Base-by-base conservation (phyloP, 2,329 filamentous ascomycete species). In the Arthrobotrys sinensis region DNA sequence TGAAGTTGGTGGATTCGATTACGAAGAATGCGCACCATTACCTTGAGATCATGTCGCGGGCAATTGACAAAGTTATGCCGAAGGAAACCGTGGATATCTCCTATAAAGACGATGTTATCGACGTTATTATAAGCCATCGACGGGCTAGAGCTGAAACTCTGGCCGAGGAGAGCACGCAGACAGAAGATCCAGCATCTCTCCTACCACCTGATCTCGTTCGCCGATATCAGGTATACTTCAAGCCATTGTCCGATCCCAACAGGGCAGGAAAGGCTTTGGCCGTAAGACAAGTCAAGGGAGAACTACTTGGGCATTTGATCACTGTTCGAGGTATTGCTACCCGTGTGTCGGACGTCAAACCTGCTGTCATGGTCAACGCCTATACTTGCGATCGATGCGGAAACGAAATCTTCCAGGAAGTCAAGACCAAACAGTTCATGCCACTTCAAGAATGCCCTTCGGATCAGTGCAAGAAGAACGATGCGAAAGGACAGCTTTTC, bases 371-470 rank as follows among this genome's bases (percentile, higher is more conserved):
- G 83, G 96, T 99, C 83, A 97, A 97, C 84, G 96, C 96, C 43
- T 99, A 99, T 85, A 96, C 94, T 66, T 99, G 96, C 85, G 96
- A 99, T 85, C 91, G 93, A 79, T 99, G 96, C 83, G 96, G 96
- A 75, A 94, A 92, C 83, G 96, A 99, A 85, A 95, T 99, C 82
- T 99, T 98, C 88, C 96, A 99, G 85, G 95, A 96, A 2, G 89
- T 99, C 82, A 93, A 90, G 72, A 92, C 94, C 70, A 97, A 94
- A 85, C 93, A 96, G 81, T 99, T 94, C 83, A 91, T 93, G 1
- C 96, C 96, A 1, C 87, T 99, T 80, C 89, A 91, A 0, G 90
- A 93, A 83, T 99, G 96, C 84, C 91, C 94, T 11, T 98, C 96
- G 0, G 86, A 90, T n/a, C 93, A 97, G 81, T 99, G 96, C 87